These are phyloP conservation scores for Lablab purpureus DNA, from an alignment of 306 rosid genomes.

Conservation along the genomic window DNA sequence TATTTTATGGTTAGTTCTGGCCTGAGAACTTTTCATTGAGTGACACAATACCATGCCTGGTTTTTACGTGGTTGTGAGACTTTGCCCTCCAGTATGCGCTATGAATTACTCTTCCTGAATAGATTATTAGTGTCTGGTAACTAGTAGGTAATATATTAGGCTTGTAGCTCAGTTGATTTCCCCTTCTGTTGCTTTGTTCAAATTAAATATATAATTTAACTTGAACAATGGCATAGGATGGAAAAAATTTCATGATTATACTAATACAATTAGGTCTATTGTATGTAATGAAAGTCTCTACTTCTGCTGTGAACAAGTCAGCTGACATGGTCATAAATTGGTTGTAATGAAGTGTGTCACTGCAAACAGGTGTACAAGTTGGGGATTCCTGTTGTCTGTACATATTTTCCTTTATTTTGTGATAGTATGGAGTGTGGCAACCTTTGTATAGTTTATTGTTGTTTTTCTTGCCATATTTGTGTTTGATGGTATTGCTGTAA, in stretches of 20 bases:
- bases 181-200: slow-evolving; percentile 55
- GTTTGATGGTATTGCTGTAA: not conserved
- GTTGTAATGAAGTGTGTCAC: slow-evolving; percentile 41
- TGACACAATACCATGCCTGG: slow-evolving; percentile 50
- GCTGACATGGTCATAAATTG: slow-evolving; percentile 49
- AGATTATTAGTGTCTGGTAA: slow-evolving; percentile 50
- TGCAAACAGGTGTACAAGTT: slow-evolving; percentile 44
- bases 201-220: slow-evolving; percentile 71
- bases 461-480: not conserved
- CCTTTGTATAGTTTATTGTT: slow-evolving; percentile 31
- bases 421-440: slow-evolving; percentile 32
- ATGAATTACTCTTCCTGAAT: slow-evolving; percentile 60
- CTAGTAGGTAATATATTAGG: slow-evolving; percentile 55
- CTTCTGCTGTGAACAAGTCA: slow-evolving; percentile 48
- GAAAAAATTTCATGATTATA: slow-evolving; percentile 59
- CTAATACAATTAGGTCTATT: slow-evolving; percentile 51
- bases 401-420: slow-evolving; percentile 44
- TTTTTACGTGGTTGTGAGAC: slow-evolving; percentile 63
- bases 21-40: slow-evolving; percentile 54
- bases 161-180: slow-evolving; percentile 53
- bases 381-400: slow-evolving; percentile 43
- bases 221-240: slow-evolving; percentile 37
- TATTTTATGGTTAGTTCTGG: slow-evolving; percentile 57
- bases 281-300: slow-evolving; percentile 52
- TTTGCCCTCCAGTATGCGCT: slow-evolving; percentile 53